These are phyloP conservation scores for Clavispora asparagi DNA, from an alignment of 805 yeast species.

Conservation along the genomic window DNA sequence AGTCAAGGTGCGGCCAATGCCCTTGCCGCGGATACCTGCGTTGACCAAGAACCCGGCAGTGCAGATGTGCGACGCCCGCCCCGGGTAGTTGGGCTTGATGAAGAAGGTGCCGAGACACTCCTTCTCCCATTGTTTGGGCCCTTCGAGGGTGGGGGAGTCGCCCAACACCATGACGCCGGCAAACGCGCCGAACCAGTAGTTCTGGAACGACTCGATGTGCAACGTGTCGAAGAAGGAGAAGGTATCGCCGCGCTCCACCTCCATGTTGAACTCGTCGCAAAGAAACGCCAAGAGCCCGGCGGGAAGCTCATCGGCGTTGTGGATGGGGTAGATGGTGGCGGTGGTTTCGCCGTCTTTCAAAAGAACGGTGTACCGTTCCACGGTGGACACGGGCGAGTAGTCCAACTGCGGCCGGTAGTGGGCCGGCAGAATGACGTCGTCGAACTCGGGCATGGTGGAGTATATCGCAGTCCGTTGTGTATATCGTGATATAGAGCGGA, in stretches of 20 bases:
- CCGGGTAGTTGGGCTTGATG: slow-evolving; percentile 86
- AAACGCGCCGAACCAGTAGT: slow-evolving; percentile 84
- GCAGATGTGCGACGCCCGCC: slow-evolving; percentile 89
- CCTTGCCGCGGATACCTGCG: slow-evolving; percentile 88
- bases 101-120: slow-evolving; percentile 86
- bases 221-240: slow-evolving; percentile 81
- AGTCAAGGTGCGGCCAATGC: slow-evolving; percentile 80
- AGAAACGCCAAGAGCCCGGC: slow-evolving; percentile 72
- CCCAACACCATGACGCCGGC: slow-evolving; percentile 81
- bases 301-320: slow-evolving; percentile 64
- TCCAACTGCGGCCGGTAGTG: slow-evolving; percentile 40
- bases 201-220: slow-evolving; percentile 68
- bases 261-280: slow-evolving; percentile 91
- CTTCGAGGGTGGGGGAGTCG: slow-evolving; percentile 45
- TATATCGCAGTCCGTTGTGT: slow-evolving; percentile 28
- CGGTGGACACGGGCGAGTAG: slow-evolving; percentile 28
- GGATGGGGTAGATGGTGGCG: slow-evolving; percentile 88
- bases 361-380: slow-evolving; percentile 69
- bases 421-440: slow-evolving; percentile 45
- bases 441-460: slow-evolving; percentile 45
- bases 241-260: slow-evolving; percentile 82
- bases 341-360: slow-evolving; percentile 86
- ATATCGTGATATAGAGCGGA: slow-evolving; percentile 10
- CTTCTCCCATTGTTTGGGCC: slow-evolving; percentile 78
- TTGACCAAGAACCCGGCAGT: slow-evolving; percentile 85